phyloP scores from a whole-genome alignment of 352 stramenopile genomes.

The Phytophthora foliorum region DNA sequence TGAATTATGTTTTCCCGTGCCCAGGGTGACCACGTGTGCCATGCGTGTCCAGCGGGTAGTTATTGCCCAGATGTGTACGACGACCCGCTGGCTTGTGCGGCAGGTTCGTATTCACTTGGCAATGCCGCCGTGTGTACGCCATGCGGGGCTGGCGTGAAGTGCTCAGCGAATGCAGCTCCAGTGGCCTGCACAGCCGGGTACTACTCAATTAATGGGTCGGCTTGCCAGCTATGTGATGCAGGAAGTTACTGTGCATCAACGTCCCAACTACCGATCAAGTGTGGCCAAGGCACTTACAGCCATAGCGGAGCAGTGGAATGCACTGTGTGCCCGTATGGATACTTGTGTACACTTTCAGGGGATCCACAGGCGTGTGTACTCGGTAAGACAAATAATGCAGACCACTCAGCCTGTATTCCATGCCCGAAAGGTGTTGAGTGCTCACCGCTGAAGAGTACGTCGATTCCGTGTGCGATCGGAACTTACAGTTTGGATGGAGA shows the following conservation, averaged over 20 bases:
- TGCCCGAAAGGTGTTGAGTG: constrained; percentile 61
- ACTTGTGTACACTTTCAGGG: constrained; percentile 43
- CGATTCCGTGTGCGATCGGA: constrained; percentile 36
- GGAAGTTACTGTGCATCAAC: constrained; percentile 53
- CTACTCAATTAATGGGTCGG: constrained; percentile 37
- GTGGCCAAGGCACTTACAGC: constrained; percentile 52
- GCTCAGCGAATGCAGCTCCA: constrained; percentile 32
- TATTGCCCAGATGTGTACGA: constrained; percentile 42
- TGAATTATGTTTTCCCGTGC: constrained; percentile 9
- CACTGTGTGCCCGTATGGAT: constrained; percentile 55
- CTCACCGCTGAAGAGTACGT: constrained; percentile 29
- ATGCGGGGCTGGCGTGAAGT: constrained; percentile 65
- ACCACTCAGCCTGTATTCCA: constrained; percentile 53
- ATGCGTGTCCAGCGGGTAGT: constrained; percentile 49
- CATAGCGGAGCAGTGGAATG: constrained; percentile 50
- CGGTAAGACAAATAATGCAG: constrained; percentile 54
- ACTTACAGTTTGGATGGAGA: constrained; percentile 59
- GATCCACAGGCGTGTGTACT: constrained; percentile 42
- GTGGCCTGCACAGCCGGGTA: constrained; percentile 38
- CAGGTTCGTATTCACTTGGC: constrained; percentile 60
- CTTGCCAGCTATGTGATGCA: constrained; percentile 40
- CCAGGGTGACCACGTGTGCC: constrained; percentile 48
- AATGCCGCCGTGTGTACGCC: constrained; percentile 43
- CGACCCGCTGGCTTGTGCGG: constrained; percentile 23
- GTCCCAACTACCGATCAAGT: constrained; percentile 36